A percentile compares a stretch with the other conserved stretches of the same genome.
Evolutionary conservation across 2,329 filamentous ascomycete genomes (phyloP).

Genomic region (Trichoderma atrobrunneum): DNA sequence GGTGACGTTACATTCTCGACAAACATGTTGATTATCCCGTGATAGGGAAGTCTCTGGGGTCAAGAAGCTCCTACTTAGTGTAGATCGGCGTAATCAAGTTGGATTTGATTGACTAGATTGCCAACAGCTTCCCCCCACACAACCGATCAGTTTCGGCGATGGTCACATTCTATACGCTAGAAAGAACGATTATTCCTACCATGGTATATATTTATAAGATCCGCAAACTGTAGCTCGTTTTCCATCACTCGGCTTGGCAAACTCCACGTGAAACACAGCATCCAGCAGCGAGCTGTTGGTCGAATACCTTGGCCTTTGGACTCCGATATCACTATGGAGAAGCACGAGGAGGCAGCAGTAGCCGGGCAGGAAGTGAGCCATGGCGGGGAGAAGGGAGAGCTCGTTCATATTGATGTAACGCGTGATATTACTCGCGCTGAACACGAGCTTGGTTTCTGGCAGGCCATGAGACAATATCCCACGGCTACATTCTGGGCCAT

Average conservation of each 20-base stretch:
- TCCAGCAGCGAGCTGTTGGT: neutral
- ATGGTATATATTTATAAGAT: neutral
- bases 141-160: neutral
- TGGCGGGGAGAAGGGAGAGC: neutral
- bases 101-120: neutral
- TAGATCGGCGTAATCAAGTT: neutral
- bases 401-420: conserved; percentile 24
- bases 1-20: conserved; percentile 12
- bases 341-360: neutral
- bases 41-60: neutral
- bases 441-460: conserved; percentile 29
- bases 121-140: neutral
- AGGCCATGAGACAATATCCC: conserved; percentile 39
- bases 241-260: neutral
- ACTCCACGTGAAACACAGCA: neutral
- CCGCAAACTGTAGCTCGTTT: neutral
- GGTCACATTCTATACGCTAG: neutral
- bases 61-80: too few relatives aligned
- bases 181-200: neutral
- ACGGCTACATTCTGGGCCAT: conserved; percentile 32
- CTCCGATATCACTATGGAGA: neutral
- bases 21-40: neutral
- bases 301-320: neutral
- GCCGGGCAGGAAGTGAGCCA: neutral
- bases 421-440: conserved; percentile 26